A percentile compares a stretch with the other conserved stretches of the same genome.
These are phyloP conservation scores for Ascocoryne sarcoides DNA, from an alignment of 2,329 filamentous ascomycete species.

Conservation along the genomic window DNA sequence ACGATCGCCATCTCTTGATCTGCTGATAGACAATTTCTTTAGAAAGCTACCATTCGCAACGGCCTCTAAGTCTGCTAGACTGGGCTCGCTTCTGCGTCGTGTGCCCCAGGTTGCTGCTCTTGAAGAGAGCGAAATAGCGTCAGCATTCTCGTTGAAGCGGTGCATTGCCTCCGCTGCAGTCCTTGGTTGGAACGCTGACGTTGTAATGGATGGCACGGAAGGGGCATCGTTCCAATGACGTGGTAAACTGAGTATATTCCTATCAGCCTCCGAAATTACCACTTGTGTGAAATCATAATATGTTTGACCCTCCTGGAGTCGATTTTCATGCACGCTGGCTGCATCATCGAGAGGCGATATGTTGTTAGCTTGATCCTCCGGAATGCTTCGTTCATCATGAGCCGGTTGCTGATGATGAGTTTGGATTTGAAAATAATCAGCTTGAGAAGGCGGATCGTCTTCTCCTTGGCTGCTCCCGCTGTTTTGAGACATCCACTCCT, in stretches of 20 bases:
- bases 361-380: slow-evolving; percentile 13
- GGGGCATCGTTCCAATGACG: slow-evolving; percentile 31
- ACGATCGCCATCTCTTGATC: slow-evolving; percentile 32
- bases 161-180: slow-evolving; percentile 42
- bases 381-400: slow-evolving; percentile 1
- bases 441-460: slow-evolving; percentile 15
- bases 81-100: slow-evolving; percentile 55
- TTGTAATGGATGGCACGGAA: slow-evolving; percentile 26
- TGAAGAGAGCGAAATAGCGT: slow-evolving; percentile 48
- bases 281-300: slow-evolving; percentile 22
- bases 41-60: slow-evolving; percentile 52
- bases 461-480: slow-evolving; percentile 14
- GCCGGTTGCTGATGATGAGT: slow-evolving; percentile 9
- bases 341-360: slow-evolving; percentile 23
- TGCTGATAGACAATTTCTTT: slow-evolving; percentile 50
- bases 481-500: slow-evolving; percentile 27
- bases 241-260: slow-evolving; percentile 22
- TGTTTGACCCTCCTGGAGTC: slow-evolving; percentile 23
- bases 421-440: slow-evolving; percentile 13
- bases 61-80: slow-evolving; percentile 47
- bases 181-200: slow-evolving; percentile 33
- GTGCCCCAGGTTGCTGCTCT: slow-evolving; percentile 64
- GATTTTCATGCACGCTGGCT: slow-evolving; percentile 27
- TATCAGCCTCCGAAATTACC: slow-evolving; percentile 18
- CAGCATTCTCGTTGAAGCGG: slow-evolving; percentile 35